Percentiles rank a stretch among this genome's conserved stretches.
Evolutionary conservation across 176 grass and related monocot genomes (phyloP).

Genomic region (Alloteropsis semialata): DNA sequence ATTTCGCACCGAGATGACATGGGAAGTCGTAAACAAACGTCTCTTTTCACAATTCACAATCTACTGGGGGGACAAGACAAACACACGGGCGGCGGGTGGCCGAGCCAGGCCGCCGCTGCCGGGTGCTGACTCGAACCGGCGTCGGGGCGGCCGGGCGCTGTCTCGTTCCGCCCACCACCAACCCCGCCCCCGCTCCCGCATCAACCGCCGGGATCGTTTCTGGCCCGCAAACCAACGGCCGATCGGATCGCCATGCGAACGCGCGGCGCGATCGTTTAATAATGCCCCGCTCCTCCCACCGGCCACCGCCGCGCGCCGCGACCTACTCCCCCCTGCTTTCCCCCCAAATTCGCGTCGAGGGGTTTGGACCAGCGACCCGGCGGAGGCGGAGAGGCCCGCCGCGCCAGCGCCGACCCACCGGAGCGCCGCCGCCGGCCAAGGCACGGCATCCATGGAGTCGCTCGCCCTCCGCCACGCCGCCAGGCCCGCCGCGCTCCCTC

Average conservation of each 20-base stretch:
- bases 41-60: too few species aligned
- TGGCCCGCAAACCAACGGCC: slow-evolving; percentile 19
- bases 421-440: neutral
- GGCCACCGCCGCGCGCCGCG: neutral
- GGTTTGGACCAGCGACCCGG: neutral
- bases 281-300: neutral
- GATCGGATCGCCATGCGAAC: slow-evolving; percentile 6
- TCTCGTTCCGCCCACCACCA: slow-evolving; percentile 19
- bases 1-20: neutral
- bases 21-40: slow-evolving; percentile 2
- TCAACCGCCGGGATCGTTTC: slow-evolving; percentile 26
- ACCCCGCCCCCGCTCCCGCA: neutral
- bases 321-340: neutral
- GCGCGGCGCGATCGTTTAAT: slow-evolving; percentile 22
- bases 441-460: slow-evolving; percentile 34
- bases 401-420: neutral
- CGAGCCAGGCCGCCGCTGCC: slow-evolving; percentile 19
- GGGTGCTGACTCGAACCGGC: slow-evolving; percentile 9
- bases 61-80: neutral
- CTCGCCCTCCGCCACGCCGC: slow-evolving; percentile 31
- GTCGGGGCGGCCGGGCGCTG: slow-evolving; percentile 8
- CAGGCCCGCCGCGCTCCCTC: slow-evolving; percentile 31
- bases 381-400: neutral
- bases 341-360: slow-evolving; percentile 8
- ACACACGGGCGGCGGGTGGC: neutral